phyloP scores from a whole-genome alignment of 345 rosid species.

The Mercurialis annua region DNA sequence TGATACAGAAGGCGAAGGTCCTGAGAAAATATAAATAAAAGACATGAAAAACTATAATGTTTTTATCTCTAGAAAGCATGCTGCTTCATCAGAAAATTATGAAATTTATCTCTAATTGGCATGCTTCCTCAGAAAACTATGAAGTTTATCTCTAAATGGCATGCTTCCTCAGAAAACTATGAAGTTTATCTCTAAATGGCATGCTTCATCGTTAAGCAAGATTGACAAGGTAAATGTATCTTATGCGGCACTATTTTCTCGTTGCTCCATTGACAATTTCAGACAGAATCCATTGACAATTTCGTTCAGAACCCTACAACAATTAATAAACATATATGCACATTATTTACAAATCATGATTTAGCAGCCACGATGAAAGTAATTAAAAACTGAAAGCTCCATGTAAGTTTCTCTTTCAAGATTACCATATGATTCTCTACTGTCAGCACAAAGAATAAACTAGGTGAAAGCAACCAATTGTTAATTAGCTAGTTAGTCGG shows the following conservation, averaged over 20 bases:
- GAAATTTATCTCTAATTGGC: neutral
- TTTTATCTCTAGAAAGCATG: too few species aligned
- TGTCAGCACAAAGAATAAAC: neutral
- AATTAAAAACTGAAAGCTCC: neutral
- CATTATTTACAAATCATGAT: neutral
- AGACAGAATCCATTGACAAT: too few species aligned
- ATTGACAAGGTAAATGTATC: neutral
- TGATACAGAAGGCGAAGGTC: neutral
- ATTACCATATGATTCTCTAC: neutral
- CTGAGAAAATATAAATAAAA: too few species aligned
- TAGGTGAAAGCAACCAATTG: neutral
- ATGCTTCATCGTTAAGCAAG: neutral
- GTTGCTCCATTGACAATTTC: neutral
- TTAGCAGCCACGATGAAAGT: neutral
- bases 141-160: neutral
- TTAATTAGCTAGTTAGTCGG: neutral
- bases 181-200: neutral
- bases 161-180: neutral
- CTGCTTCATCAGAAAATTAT: neutral
- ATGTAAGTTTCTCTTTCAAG: neutral
- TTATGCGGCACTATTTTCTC: neutral
- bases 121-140: neutral
- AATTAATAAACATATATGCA: too few species aligned
- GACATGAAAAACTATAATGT: too few species aligned
- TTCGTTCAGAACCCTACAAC: too few species aligned